phyloP scores from a whole-genome alignment of 148 eudicot species.

The Vaccinium corymbosum region DNA sequence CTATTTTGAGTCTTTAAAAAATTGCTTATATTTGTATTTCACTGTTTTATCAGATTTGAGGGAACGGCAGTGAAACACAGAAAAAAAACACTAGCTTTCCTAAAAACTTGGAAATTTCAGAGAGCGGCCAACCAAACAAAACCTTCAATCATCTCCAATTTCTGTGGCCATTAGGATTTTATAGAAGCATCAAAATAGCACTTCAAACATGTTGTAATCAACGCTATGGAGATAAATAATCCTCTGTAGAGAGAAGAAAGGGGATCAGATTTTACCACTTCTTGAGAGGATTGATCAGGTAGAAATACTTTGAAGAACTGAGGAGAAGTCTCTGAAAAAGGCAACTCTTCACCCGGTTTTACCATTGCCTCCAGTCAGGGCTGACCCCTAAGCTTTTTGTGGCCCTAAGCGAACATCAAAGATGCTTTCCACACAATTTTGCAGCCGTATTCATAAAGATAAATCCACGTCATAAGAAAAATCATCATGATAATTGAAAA shows the following conservation, averaged over 20 bases:
- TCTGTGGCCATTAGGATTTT: background rate
- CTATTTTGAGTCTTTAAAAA: too few relatives aligned
- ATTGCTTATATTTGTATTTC: too few relatives aligned
- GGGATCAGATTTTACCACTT: background rate
- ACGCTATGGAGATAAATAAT: background rate
- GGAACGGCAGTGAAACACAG: background rate
- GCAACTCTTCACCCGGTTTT: background rate
- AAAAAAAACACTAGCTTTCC: background rate
- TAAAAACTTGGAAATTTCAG: background rate
- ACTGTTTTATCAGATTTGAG: background rate
- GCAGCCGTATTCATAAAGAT: background rate
- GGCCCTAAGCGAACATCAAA: background rate
- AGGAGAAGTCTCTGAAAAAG: background rate
- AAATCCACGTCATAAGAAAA: background rate
- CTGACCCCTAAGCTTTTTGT: background rate
- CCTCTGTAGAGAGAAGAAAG: background rate
- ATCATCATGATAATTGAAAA: background rate
- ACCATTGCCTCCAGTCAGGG: background rate
- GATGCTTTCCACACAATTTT: background rate
- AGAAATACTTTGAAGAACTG: constrained; percentile 1
- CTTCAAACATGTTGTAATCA: background rate
- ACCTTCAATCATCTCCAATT: background rate
- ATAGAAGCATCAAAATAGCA: background rate
- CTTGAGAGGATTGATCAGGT: background rate
- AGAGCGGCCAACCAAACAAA: background rate